Evolutionary conservation across 1,139 yeast genomes (phyloP), one percentile per base, ranked within the genome.

Genomic region (Nematodospora anomalae): DNA sequence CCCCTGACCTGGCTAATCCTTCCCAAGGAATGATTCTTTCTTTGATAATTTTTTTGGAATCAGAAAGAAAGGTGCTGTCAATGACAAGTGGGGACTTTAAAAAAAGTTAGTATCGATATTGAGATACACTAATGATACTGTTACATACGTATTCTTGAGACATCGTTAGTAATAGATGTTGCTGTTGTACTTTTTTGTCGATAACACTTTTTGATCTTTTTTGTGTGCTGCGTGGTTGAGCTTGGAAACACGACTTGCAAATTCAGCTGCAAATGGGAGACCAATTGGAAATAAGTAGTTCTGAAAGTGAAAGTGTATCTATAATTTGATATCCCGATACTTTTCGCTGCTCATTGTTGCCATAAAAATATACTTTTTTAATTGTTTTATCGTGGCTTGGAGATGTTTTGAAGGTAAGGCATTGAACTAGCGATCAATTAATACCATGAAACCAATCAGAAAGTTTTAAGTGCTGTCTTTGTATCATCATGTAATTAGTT

Each of bases 1-100:
- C 77, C 33, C 79, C 80, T 9, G 94, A 83, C 43, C 96, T 75
- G 13, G 87, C 81, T 52, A 84, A 80, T 6, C 95, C 95, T 55
- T 86, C 95, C 97, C 97, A 90, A 16, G 96, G 95, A 42, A 90
- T 79, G 23, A 94, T 83, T 47, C 95, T 77, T 44, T 86, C 84
- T 51, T 94, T 74, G 49, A 87, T 81, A 46, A 80, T 80, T 50
- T 76, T 72, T 52, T 87, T 79, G 45, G 85, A 77, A 51, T 88
- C 96, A 46, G 80, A 82, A 52, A 87, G 70, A 54, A 79, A 81
- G 33, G 74, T 74, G 59, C 86, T 82, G 51, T 83, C 87, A 46
- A 75, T 57, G 33, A 59, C 43, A 38, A 64, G 55, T 18, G 68
- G 66, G 11, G 53, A 26, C 56, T 50, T 32, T 11, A 11, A 28